Conservation (phyloP, 2,329 filamentous ascomycete genomes). For the Fusarium staphyleae region DNA sequence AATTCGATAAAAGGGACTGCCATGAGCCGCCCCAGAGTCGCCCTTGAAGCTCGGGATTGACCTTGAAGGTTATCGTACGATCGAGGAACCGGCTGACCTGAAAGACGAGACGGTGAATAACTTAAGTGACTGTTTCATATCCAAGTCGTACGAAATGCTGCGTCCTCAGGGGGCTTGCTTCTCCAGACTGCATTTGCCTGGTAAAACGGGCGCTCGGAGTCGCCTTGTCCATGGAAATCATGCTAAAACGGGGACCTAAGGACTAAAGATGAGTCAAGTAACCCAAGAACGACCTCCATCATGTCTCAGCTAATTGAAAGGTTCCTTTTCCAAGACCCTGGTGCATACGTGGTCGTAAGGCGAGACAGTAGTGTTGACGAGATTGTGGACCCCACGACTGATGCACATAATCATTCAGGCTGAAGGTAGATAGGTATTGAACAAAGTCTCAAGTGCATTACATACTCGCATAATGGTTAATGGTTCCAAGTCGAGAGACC, state of each 20-base stretch:
- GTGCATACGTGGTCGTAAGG: background rate
- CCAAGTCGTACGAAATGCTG: conserved; percentile 34
- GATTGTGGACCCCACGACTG: conserved; percentile 1
- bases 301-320: background rate
- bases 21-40: conserved; percentile 2
- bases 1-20: conserved; percentile 15
- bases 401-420: conserved; percentile 10
- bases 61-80: conserved; percentile 36
- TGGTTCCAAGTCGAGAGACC: too few species aligned
- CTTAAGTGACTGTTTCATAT: conserved; percentile 32
- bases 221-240: background rate
- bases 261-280: conserved; percentile 9
- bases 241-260: conserved; percentile 5
- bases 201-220: conserved; percentile 6
- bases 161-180: conserved; percentile 19
- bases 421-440: conserved; percentile 7
- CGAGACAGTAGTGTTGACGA: conserved; percentile 3
- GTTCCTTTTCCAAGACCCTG: background rate
- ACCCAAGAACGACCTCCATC: background rate
- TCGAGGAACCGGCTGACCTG: conserved; percentile 32
- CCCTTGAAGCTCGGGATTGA: conserved; percentile 8
- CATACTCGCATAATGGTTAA: conserved; percentile 9
- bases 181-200: conserved; percentile 9
- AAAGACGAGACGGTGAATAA: conserved; percentile 36
- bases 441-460: conserved; percentile 13